A percentile compares a stretch with the other conserved stretches of the same genome.
Conservation (phyloP, 352 stramenopile species). For the Globisporangium echinulatum region DNA sequence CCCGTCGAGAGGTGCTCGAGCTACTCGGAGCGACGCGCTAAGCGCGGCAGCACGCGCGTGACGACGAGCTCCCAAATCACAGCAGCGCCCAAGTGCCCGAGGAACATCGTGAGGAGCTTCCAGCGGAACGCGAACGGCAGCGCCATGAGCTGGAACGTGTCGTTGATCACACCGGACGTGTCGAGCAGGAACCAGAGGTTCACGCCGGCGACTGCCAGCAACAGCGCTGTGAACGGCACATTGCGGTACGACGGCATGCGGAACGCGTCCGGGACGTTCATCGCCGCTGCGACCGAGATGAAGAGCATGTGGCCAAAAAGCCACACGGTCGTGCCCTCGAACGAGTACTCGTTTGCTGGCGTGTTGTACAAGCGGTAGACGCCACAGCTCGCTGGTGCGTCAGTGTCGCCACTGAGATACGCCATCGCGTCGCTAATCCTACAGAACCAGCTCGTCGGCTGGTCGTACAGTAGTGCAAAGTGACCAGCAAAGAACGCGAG, state of each 20-base stretch:
- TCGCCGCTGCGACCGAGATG: constrained; percentile 58
- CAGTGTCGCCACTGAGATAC: neutral
- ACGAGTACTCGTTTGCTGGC: constrained; percentile 44
- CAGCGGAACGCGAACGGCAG: constrained; percentile 26
- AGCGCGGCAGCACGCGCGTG: constrained; percentile 14
- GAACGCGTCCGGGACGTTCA: constrained; percentile 63
- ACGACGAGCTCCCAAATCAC: constrained; percentile 20
- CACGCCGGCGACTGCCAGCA: constrained; percentile 19
- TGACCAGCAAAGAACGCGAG: constrained; percentile 34
- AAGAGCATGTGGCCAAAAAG: constrained; percentile 76
- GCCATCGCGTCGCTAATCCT: constrained; percentile 17
- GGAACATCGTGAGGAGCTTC: constrained; percentile 39
- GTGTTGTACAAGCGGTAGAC: constrained; percentile 17
- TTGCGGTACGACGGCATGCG: constrained; percentile 56
- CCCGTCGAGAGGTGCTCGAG: neutral
- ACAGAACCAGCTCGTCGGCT: constrained; percentile 32
- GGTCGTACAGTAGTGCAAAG: constrained; percentile 17
- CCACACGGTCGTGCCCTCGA: constrained; percentile 74
- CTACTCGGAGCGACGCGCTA: neutral
- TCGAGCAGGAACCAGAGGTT: constrained; percentile 56
- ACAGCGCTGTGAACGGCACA: constrained; percentile 30
- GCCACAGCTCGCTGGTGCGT: neutral
- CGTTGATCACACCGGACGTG: constrained; percentile 22
- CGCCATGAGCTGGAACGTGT: constrained; percentile 39
- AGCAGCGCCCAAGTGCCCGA: constrained; percentile 20